Evolutionary conservation across 805 yeast genomes (phyloP).

Genomic region (Wickerhamiella alocasiicola): DNA sequence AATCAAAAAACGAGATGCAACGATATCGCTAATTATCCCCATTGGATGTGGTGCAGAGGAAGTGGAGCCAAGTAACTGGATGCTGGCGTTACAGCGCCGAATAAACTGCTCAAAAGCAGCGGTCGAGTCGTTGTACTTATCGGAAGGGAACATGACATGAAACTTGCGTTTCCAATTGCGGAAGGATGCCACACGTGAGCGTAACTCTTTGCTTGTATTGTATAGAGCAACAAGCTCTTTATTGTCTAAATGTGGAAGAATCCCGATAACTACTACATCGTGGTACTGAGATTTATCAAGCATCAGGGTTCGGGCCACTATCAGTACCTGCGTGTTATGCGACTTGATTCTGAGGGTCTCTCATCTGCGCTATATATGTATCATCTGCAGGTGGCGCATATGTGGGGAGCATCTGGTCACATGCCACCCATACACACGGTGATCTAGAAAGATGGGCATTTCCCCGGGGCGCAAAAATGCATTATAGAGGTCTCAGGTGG

Average conservation of each 20-base stretch:
- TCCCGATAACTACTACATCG: background rate
- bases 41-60: background rate
- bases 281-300: background rate
- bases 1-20: constrained; percentile 7
- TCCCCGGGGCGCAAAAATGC: too few relatives aligned
- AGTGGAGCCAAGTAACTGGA: background rate
- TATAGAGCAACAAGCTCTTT: background rate
- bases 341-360: too few relatives aligned
- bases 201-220: background rate
- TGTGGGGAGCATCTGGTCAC: too few relatives aligned
- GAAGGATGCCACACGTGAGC: background rate
- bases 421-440: too few relatives aligned
- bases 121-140: background rate
- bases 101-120: constrained; percentile 2
- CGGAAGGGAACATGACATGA: background rate
- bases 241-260: background rate
- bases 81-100: background rate
- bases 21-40: background rate
- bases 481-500: too few relatives aligned
- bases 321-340: too few relatives aligned
- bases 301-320: constrained; percentile 3
- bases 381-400: background rate
- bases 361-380: background rate
- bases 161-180: constrained; percentile 4
- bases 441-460: too few relatives aligned